Conservation (phyloP, 2,329 filamentous ascomycete species). For the Coniella vitis region DNA sequence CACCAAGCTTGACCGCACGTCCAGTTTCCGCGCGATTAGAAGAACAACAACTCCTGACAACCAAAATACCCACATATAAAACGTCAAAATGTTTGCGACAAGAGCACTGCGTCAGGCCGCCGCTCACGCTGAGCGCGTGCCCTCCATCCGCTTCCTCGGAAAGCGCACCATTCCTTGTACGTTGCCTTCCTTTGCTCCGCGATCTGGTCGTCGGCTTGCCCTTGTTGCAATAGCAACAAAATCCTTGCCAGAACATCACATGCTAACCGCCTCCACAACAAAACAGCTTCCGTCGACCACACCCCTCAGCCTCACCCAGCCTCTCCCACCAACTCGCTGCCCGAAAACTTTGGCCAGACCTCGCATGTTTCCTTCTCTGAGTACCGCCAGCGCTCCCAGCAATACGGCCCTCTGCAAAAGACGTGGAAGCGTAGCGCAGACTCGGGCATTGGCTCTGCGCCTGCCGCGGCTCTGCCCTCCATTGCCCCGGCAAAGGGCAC, state of each 20-base stretch:
- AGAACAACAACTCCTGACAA: too few species aligned
- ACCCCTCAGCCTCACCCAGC: constrained; percentile 67
- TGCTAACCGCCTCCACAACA: constrained; percentile 1
- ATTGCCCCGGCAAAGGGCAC: constrained; percentile 65
- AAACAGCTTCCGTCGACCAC: constrained; percentile 64
- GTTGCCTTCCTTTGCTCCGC: too few species aligned
- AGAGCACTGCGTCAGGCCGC: constrained; percentile 51
- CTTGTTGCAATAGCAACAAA: neutral
- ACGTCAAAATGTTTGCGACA: constrained; percentile 47
- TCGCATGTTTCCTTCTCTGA: constrained; percentile 60
- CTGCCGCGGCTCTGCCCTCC: constrained; percentile 66
- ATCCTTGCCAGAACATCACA: neutral
- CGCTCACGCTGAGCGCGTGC: constrained; percentile 52
- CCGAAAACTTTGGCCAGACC: constrained; percentile 41
- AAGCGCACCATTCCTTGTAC: constrained; percentile 52
- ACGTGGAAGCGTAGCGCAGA: constrained; percentile 29
- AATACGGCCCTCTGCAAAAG: constrained; percentile 68
- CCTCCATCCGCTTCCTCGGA: constrained; percentile 56
- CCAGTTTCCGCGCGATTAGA: too few species aligned
- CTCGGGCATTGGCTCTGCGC: constrained; percentile 48
- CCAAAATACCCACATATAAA: neutral
- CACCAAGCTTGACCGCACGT: neutral
- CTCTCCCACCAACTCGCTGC: constrained; percentile 58
- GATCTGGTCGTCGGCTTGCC: too few species aligned
- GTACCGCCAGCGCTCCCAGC: constrained; percentile 72